Evolutionary conservation across 768 basidiomycete genomes (phyloP).

Genomic region (Russula virescens): DNA sequence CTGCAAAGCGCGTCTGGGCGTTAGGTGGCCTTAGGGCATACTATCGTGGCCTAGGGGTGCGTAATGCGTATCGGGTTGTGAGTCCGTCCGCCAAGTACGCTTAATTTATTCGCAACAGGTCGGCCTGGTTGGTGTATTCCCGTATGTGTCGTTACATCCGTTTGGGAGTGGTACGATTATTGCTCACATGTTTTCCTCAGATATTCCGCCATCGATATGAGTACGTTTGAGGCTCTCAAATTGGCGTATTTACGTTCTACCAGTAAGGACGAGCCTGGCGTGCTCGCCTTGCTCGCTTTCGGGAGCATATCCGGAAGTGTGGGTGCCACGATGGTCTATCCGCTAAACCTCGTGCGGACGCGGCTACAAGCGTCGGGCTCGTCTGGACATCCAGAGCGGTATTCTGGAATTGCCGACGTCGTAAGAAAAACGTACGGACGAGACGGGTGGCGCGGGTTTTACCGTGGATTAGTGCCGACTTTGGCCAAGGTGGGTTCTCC

Average conservation of each 20-base stretch:
- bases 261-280: slow-evolving; percentile 82
- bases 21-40: slow-evolving; percentile 78
- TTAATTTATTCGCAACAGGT: slow-evolving; percentile 46
- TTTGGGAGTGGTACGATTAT: background rate
- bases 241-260: slow-evolving; percentile 83
- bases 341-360: slow-evolving; percentile 86
- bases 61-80: slow-evolving; percentile 41
- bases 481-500: slow-evolving; percentile 69
- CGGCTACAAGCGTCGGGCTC: slow-evolving; percentile 95
- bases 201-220: slow-evolving; percentile 95
- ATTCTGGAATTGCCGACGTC: slow-evolving; percentile 86
- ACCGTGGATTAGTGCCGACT: slow-evolving; percentile 86
- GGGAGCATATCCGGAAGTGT: slow-evolving; percentile 92
- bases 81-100: slow-evolving; percentile 19
- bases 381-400: slow-evolving; percentile 86
- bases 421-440: slow-evolving; percentile 67
- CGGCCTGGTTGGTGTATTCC: slow-evolving; percentile 94
- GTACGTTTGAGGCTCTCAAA: slow-evolving; percentile 94
- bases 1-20: slow-evolving; percentile 69
- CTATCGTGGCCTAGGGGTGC: slow-evolving; percentile 85
- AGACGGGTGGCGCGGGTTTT: slow-evolving; percentile 93
- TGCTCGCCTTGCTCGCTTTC: slow-evolving; percentile 81
- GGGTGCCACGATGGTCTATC: slow-evolving; percentile 91
- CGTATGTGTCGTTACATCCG: slow-evolving; percentile 44
- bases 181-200: slow-evolving; percentile 33